These are phyloP conservation scores for Brassica carinata DNA, from an alignment of 345 rosid genomes.

Conservation along the genomic window DNA sequence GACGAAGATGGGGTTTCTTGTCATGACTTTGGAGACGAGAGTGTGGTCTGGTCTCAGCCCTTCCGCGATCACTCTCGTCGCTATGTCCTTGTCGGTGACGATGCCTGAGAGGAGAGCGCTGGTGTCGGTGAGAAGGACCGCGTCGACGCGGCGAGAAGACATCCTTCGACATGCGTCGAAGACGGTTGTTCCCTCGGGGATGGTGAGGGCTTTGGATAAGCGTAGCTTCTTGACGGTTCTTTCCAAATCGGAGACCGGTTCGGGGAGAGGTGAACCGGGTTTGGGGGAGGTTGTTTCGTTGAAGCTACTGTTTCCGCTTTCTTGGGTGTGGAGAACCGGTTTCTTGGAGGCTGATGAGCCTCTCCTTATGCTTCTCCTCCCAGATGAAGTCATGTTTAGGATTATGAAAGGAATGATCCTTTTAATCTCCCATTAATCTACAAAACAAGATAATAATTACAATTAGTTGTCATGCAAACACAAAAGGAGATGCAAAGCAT, in stretches of 20 bases:
- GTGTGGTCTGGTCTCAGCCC: constrained; percentile 94
- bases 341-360: constrained; percentile 36
- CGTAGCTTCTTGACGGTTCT: constrained; percentile 93
- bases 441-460: not conserved
- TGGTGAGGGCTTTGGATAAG: constrained; percentile 89
- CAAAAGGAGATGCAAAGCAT: not conserved
- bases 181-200: constrained; percentile 89
- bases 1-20: constrained; percentile 86
- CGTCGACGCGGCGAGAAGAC: constrained; percentile 84
- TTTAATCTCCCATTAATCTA: constrained; percentile 19
- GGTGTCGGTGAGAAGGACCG: constrained; percentile 83
- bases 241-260: constrained; percentile 50
- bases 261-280: constrained; percentile 32
- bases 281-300: constrained; percentile 19
- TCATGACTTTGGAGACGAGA: constrained; percentile 84
- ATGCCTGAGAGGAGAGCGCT: constrained; percentile 94
- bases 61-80: constrained; percentile 86
- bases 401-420: not conserved
- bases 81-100: constrained; percentile 86
- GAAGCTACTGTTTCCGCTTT: constrained; percentile 15
- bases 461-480: not conserved
- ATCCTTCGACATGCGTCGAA: constrained; percentile 92
- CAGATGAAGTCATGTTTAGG: constrained; percentile 27
- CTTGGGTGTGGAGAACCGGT: constrained; percentile 35
- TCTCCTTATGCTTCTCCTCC: constrained; percentile 36